These are phyloP conservation scores for Nakazawaea anatomiae DNA, from an alignment of 805 yeast species.

Conservation along the genomic window DNA sequence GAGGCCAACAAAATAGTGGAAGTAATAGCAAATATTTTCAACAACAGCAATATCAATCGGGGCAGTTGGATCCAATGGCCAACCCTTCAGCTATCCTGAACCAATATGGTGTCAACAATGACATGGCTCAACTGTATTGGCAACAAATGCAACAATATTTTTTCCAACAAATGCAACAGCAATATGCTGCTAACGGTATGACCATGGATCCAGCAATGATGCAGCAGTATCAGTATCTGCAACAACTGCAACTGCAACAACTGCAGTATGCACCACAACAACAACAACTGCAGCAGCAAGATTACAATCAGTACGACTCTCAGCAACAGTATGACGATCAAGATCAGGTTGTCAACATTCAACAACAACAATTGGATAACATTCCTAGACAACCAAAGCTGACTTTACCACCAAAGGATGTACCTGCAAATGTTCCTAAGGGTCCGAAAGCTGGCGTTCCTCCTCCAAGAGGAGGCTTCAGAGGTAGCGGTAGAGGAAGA, in stretches of 20 bases:
- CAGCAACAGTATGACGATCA: conserved; percentile 18
- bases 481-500: conserved; percentile 6
- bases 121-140: conserved; percentile 60
- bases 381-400: conserved; percentile 19
- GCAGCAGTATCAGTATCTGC: conserved; percentile 18
- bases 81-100: conserved; percentile 23
- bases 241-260: conserved; percentile 25
- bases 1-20: conserved; percentile 48
- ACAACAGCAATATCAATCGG: conserved; percentile 25
- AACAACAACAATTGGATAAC: conserved; percentile 18
- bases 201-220: conserved; percentile 15
- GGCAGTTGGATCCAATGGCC: conserved; percentile 19
- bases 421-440: conserved; percentile 37
- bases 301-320: conserved; percentile 14
- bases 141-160: conserved; percentile 53
- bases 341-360: conserved; percentile 13
- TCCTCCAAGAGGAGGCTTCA: conserved; percentile 2
- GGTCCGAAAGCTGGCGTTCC: conserved; percentile 32
- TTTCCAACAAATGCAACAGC: conserved; percentile 47
- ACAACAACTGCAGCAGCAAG: conserved; percentile 28
- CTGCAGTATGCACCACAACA: conserved; percentile 20
- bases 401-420: conserved; percentile 4
- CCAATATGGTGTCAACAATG: conserved; percentile 36
- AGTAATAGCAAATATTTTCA: conserved; percentile 12
- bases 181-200: conserved; percentile 20